Evolutionary conservation across 495 filamentous ascomycete species (phyloP).

Genomic region (Jackrogersella minutella): DNA sequence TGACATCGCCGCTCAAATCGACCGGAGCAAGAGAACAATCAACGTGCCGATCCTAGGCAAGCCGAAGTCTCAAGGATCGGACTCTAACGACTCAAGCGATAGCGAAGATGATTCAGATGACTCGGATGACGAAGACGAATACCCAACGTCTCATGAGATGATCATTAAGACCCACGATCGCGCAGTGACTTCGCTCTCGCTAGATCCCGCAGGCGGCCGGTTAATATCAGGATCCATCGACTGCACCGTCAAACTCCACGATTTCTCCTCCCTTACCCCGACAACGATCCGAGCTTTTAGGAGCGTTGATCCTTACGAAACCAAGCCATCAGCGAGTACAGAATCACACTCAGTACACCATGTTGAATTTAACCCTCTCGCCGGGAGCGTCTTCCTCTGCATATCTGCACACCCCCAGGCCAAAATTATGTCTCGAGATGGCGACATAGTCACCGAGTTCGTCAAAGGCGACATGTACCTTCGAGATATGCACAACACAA

Average conservation of each 20-base stretch:
- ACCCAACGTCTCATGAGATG: constrained; percentile 92
- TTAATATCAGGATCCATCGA: constrained; percentile 90
- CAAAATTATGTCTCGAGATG: constrained; percentile 87
- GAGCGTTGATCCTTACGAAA: constrained; percentile 83
- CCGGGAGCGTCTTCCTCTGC: constrained; percentile 83
- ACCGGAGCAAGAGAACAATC: constrained; percentile 71
- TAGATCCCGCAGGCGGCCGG: constrained; percentile 86
- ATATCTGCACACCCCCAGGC: constrained; percentile 88
- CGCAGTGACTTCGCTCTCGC: constrained; percentile 80
- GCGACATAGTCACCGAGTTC: constrained; percentile 83
- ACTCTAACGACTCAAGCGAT: constrained; percentile 56
- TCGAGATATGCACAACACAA: constrained; percentile 94
- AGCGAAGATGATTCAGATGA: constrained; percentile 62
- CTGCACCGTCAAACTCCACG: constrained; percentile 89
- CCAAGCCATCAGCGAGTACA: constrained; percentile 73
- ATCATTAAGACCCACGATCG: constrained; percentile 91
- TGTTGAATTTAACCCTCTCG: constrained; percentile 83
- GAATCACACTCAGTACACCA: constrained; percentile 90
- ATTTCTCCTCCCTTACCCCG: constrained; percentile 94
- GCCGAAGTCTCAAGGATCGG: constrained; percentile 35
- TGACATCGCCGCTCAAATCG: constrained; percentile 80
- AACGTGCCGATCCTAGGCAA: constrained; percentile 37
- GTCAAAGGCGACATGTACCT: constrained; percentile 98
- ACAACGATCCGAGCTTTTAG: constrained; percentile 94
- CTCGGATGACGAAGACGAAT: constrained; percentile 84